Evolutionary conservation across 2,329 filamentous ascomycete genomes (phyloP).

Genomic region (Penicillium aurantiogriseum): DNA sequence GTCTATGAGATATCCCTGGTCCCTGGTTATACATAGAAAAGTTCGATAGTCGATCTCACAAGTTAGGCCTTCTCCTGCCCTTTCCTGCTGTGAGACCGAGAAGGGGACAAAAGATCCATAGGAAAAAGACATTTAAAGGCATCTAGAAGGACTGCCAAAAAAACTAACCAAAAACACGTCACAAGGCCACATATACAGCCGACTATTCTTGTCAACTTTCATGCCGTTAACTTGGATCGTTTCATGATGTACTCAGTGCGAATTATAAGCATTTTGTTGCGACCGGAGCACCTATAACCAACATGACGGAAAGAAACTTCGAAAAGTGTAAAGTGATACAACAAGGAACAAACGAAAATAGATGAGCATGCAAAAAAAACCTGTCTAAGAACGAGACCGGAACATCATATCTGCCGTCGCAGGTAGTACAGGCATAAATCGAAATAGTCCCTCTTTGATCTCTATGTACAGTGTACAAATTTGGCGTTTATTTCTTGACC

Average conservation of each 20-base stretch:
- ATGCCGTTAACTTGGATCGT: background rate
- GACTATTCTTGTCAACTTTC: background rate
- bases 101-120: background rate
- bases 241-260: background rate
- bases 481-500: conserved; percentile 49
- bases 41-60: background rate
- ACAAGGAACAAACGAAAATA: conserved; percentile 27
- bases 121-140: background rate
- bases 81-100: background rate
- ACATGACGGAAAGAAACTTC: conserved; percentile 21
- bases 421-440: conserved; percentile 32
- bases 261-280: conserved; percentile 15
- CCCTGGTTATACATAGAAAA: background rate
- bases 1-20: background rate
- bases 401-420: conserved; percentile 31
- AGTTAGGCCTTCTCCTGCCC: background rate
- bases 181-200: background rate
- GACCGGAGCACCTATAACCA: conserved; percentile 19
- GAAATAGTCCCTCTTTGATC: conserved; percentile 33
- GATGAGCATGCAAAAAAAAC: conserved; percentile 32
- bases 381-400: conserved; percentile 36
- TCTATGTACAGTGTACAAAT: conserved; percentile 44
- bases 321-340: conserved; percentile 23
- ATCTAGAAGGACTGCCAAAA: background rate
- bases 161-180: background rate